phyloP scores from a whole-genome alignment of 2,329 filamentous ascomycete genomes.

The Zalaria obscura region DNA sequence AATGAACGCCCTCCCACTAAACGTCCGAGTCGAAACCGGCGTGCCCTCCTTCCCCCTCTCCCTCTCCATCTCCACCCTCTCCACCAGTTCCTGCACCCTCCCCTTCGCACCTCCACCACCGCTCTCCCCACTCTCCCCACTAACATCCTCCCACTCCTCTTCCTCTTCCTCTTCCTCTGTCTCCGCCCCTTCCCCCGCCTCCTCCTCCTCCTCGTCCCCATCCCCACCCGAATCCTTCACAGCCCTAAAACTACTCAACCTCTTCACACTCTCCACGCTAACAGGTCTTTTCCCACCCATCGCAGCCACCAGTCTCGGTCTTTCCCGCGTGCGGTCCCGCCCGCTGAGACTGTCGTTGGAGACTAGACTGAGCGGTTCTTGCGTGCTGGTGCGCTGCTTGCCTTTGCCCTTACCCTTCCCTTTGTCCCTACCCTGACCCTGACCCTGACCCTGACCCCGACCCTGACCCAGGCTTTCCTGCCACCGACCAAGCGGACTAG shows the following conservation, averaged over 20 bases:
- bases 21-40: background rate
- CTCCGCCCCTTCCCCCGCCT: slow-evolving; percentile 8
- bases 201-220: slow-evolving; percentile 9
- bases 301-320: slow-evolving; percentile 8
- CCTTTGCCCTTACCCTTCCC: too few relatives aligned
- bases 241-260: slow-evolving; percentile 15
- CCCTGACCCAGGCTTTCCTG: background rate
- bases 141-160: slow-evolving; percentile 4
- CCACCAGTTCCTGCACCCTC: slow-evolving; percentile 8
- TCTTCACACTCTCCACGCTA: slow-evolving; percentile 6
- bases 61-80: slow-evolving; percentile 7
- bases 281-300: slow-evolving; percentile 6
- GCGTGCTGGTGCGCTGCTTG: slow-evolving; percentile 6
- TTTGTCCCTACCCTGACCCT: slow-evolving; percentile 2
- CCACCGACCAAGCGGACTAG: slow-evolving; percentile 9
- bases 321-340: slow-evolving; percentile 1
- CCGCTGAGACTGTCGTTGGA: slow-evolving; percentile 16
- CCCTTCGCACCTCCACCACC: slow-evolving; percentile 9
- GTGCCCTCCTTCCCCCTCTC: background rate
- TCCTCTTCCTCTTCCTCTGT: slow-evolving; percentile 8
- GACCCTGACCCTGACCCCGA: background rate
- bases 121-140: slow-evolving; percentile 7
- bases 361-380: slow-evolving; percentile 13
- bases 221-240: slow-evolving; percentile 8
- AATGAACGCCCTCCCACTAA: background rate